These are phyloP conservation scores for Chlorencoelia australis DNA, from an alignment of 2,329 filamentous ascomycete species.

Conservation along the genomic window DNA sequence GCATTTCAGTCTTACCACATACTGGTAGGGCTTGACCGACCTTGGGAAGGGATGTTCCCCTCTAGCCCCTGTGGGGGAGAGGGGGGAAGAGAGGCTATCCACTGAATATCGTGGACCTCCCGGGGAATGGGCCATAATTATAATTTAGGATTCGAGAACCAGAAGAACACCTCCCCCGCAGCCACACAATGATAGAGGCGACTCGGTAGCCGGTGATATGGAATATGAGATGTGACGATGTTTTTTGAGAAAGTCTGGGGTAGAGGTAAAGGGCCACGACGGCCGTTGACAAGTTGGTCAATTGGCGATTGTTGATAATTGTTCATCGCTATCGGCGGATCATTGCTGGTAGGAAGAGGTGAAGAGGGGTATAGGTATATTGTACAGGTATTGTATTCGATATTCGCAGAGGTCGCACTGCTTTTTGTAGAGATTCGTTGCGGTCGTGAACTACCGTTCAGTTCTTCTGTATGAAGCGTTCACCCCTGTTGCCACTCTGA, in stretches of 20 bases:
- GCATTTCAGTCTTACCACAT: slow-evolving; percentile 36
- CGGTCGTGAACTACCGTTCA: too few relatives aligned
- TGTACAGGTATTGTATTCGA: too few relatives aligned
- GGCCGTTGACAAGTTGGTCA: slow-evolving; percentile 12
- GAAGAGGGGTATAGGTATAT: background rate
- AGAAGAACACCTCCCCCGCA: slow-evolving; percentile 21
- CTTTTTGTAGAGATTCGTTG: too few relatives aligned
- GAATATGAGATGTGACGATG: background rate
- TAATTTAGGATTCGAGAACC: slow-evolving; percentile 7
- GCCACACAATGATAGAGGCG: slow-evolving; percentile 6
- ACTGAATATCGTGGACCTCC: slow-evolving; percentile 35
- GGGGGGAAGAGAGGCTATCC: slow-evolving; percentile 35
- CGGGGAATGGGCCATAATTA: slow-evolving; percentile 31
- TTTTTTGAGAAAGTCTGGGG: background rate
- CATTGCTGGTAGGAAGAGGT: slow-evolving; percentile 19
- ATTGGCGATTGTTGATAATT: slow-evolving; percentile 15
- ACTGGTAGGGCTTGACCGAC: slow-evolving; percentile 21
- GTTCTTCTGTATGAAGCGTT: too few relatives aligned
- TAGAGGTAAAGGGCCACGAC: slow-evolving; percentile 14
- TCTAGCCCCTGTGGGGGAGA: slow-evolving; percentile 31
- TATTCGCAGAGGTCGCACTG: too few relatives aligned
- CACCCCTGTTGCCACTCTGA: too few relatives aligned
- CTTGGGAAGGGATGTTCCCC: slow-evolving; percentile 46
- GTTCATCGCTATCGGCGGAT: slow-evolving; percentile 23
- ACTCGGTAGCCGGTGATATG: background rate